Evolutionary conservation across 768 basidiomycete species (phyloP).

Genomic region (Lyophyllum atratum): DNA sequence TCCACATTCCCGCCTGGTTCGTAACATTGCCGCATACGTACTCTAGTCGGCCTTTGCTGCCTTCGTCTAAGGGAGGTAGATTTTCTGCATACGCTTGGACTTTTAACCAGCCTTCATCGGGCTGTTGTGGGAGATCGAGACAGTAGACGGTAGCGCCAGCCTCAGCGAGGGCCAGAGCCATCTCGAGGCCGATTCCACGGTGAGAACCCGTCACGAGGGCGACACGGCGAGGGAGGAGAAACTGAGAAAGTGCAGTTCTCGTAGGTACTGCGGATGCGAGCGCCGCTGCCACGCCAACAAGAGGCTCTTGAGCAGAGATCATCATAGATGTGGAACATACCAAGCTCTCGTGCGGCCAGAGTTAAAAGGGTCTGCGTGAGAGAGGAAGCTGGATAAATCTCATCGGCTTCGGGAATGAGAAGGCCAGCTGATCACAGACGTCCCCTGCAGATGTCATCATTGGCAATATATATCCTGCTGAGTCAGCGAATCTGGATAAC

Average conservation of each 20-base stretch:
- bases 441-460: background rate
- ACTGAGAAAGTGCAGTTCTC: conserved; percentile 28
- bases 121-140: conserved; percentile 53
- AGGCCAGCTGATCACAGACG: background rate
- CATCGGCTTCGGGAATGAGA: background rate
- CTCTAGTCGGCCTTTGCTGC: conserved; percentile 34
- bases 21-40: conserved; percentile 62
- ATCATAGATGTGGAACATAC: background rate
- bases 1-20: conserved; percentile 50
- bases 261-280: conserved; percentile 16
- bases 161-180: conserved; percentile 27
- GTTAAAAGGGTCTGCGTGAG: background rate
- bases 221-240: conserved; percentile 45
- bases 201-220: conserved; percentile 56
- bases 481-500: too few relatives aligned
- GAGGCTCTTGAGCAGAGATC: conserved; percentile 1
- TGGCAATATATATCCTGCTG: background rate
- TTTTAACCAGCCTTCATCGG: conserved; percentile 50
- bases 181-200: conserved; percentile 59
- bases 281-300: conserved; percentile 23
- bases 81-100: conserved; percentile 45
- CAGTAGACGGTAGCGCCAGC: conserved; percentile 49
- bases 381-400: background rate
- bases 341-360: background rate
- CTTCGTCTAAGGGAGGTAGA: conserved; percentile 23